Evolutionary conservation across 1,284 basidiomycete species (phyloP).

Genomic region (Apiotrichum montevideense): DNA sequence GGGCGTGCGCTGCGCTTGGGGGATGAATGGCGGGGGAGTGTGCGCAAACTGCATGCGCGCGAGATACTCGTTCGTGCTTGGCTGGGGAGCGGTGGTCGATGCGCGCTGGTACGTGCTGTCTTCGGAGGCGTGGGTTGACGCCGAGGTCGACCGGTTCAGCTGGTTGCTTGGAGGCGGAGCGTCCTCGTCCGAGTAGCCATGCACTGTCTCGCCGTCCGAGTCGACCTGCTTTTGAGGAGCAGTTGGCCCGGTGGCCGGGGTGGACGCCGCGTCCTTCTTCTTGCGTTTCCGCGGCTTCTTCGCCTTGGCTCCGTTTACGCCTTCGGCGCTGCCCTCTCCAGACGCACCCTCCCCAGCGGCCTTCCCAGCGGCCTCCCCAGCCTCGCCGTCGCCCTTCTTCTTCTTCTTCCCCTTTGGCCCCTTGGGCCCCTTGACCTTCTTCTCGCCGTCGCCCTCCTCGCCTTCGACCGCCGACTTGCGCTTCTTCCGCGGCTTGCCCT

Average conservation of each 20-base stretch:
- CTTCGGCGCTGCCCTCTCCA: too few species aligned
- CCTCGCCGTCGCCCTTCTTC: background rate
- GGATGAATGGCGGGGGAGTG: background rate
- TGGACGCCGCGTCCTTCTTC: background rate
- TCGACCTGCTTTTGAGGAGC: slow-evolving; percentile 27
- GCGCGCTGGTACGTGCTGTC: background rate
- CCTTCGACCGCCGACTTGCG: background rate
- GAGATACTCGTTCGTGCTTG: slow-evolving; percentile 8
- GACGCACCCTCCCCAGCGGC: background rate
- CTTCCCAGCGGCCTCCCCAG: too few species aligned
- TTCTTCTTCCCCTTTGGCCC: background rate
- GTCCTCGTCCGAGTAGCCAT: slow-evolving; percentile 27
- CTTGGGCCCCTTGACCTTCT: background rate
- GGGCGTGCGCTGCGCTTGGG: background rate
- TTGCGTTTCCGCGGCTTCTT: background rate
- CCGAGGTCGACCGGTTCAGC: background rate
- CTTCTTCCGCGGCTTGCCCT: background rate
- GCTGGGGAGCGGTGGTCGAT: background rate
- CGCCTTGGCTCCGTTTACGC: too few species aligned
- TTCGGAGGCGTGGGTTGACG: background rate
- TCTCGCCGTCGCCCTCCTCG: background rate
- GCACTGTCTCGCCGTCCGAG: slow-evolving; percentile 39
- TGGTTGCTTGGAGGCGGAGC: background rate
- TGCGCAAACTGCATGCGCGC: background rate
- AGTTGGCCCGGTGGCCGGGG: background rate